phyloP scores from a whole-genome alignment of 345 rosid species.

The Mallotus nudiflorus region DNA sequence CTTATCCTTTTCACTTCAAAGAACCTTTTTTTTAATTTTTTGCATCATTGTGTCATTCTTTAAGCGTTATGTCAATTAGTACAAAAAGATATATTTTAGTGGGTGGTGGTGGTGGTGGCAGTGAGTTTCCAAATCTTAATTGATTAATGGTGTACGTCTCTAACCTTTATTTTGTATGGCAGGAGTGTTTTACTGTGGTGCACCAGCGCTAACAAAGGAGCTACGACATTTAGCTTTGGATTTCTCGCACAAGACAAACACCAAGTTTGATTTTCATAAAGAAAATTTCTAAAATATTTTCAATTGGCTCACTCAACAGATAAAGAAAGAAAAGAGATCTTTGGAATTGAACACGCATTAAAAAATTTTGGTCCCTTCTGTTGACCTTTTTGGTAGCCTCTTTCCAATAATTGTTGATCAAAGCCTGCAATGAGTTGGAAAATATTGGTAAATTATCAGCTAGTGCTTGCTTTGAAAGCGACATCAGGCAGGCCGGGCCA shows the following conservation, averaged over 20 bases:
- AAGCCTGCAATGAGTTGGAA: background rate
- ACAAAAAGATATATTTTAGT: background rate
- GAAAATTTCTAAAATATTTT: constrained; percentile 57
- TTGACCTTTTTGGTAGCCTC: background rate
- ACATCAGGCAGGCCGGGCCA: no score
- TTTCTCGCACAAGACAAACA: constrained; percentile 70
- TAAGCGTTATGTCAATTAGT: background rate
- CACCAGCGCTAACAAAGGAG: constrained; percentile 65
- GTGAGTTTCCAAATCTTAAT: background rate
- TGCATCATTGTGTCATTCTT: background rate
- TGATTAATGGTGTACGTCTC: no score
- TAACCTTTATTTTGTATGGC: constrained; percentile 27
- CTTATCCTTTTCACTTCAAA: background rate
- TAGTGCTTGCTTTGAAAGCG: constrained; percentile 13
- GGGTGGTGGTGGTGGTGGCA: background rate
- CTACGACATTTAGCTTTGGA: constrained; percentile 67
- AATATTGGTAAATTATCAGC: background rate
- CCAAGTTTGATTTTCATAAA: constrained; percentile 76
- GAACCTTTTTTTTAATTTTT: no score
- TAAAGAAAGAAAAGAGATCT: background rate
- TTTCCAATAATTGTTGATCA: background rate
- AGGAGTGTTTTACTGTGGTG: constrained; percentile 87
- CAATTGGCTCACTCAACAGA: background rate
- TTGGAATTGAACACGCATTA: background rate
- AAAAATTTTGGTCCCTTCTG: background rate